Evolutionary conservation across 768 basidiomycete genomes (phyloP).

Genomic region (Hydnomerulius pinastri): DNA sequence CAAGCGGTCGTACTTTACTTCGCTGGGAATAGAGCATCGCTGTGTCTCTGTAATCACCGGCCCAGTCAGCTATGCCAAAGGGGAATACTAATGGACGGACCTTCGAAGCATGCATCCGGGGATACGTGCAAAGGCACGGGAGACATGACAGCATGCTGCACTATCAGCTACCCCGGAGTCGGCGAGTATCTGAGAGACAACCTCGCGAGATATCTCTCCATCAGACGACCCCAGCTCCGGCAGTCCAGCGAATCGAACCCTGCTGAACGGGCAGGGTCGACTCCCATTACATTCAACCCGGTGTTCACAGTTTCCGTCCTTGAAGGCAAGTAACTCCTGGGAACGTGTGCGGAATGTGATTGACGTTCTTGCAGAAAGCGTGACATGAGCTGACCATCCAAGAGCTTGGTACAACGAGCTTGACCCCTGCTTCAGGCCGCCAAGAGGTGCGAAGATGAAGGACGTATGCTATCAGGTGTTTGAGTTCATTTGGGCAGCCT

Average conservation of each 20-base stretch:
- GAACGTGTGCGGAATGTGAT: neutral
- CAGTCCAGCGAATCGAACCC: slow-evolving; percentile 17
- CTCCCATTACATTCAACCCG: neutral
- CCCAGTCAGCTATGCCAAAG: slow-evolving; percentile 6
- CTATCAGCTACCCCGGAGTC: neutral
- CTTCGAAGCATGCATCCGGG: slow-evolving; percentile 18
- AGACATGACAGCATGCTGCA: slow-evolving; percentile 8
- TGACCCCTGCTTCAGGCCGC: slow-evolving; percentile 15
- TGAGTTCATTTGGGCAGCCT: slow-evolving; percentile 17
- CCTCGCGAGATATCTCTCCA: slow-evolving; percentile 11
- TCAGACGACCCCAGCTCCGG: slow-evolving; percentile 2
- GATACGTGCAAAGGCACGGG: slow-evolving; percentile 17
- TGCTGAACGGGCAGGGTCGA: slow-evolving; percentile 15
- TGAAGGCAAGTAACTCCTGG: slow-evolving; percentile 12
- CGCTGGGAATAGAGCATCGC: slow-evolving; percentile 5
- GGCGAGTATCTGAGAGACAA: slow-evolving; percentile 13
- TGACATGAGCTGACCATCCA: slow-evolving; percentile 25
- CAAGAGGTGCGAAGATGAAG: slow-evolving; percentile 24
- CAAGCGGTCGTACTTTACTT: neutral
- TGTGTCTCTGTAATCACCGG: slow-evolving; percentile 1
- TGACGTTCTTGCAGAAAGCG: neutral
- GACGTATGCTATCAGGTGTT: slow-evolving; percentile 21
- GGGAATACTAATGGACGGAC: slow-evolving; percentile 6
- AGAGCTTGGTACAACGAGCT: slow-evolving; percentile 21
- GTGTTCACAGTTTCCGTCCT: slow-evolving; percentile 1